Base-by-base conservation (phyloP, 179 eudicot species). In the Patellifolia procumbens region DNA sequence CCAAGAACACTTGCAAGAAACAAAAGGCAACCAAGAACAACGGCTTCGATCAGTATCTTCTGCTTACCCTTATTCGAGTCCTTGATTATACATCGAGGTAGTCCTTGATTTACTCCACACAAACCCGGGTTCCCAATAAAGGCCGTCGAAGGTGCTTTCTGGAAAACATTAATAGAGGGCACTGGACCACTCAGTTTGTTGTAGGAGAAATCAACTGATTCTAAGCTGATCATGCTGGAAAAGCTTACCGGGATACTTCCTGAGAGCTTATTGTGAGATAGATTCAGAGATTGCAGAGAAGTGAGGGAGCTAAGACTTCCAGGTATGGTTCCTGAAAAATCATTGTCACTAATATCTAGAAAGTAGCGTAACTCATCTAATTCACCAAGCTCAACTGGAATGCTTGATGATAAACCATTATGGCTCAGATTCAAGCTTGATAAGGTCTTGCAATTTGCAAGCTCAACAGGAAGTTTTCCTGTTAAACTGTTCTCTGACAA, bases 241-340 rank as follows among this genome's bases (percentile, higher is more conserved):
- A 91, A 80, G 13, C 79, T 45, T 4, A 78, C 35, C 13, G 97
- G 91, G 37, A 91, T 90, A 22, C 35, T 63, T 4, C 92, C 94
- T 7, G 89, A 81, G 58, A 91, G 84, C 79, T 82, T 61, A 80
- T 91, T 88, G 68, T 86, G 85, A 2, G 94, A 88, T 6, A 91
- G 70, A 69, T 89, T 89, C 70, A 91, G 74, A 79, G 51, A 46
- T 69, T 81, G 83, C 73, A 92, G 71, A 20, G 81, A 49, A 1
- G 72, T 20, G 19, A 89, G 89, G 29, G 80, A 81, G 59, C 82
- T 83, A 39, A 89, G 73, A 65, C 39, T 81, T 19, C 72, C 62
- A 2, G 91, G 92, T 24, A 87, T 86, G 20, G 29, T 19, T 55
- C 92, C 92, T 43, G 91, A 82, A n/a, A 91, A 77, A 10, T 81